These are phyloP conservation scores for Poteriospumella lacustris DNA, from an alignment of 108 stramenopile species.

Conservation along the genomic window DNA sequence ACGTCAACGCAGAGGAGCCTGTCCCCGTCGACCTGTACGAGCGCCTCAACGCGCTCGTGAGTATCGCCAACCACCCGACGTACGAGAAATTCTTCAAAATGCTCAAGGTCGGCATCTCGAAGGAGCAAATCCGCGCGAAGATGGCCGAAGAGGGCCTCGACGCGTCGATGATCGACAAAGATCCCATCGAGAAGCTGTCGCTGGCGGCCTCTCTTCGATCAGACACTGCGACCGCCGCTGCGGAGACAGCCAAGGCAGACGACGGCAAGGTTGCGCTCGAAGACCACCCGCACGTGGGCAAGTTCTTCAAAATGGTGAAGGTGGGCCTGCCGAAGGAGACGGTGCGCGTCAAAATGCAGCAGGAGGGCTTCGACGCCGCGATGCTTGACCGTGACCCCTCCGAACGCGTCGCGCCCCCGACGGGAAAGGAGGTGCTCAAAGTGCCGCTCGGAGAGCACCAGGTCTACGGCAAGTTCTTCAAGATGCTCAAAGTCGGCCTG, in stretches of 20 bases:
- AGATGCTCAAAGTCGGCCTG: conserved; percentile 33
- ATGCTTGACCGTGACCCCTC: conserved; percentile 12
- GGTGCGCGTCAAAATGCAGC: conserved; percentile 11
- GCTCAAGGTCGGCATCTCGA: conserved; percentile 74
- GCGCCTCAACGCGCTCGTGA: background rate
- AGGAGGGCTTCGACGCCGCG: conserved; percentile 19
- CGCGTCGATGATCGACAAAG: conserved; percentile 70
- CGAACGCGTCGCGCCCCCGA: background rate
- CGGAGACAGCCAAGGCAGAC: background rate
- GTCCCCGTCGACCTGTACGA: background rate
- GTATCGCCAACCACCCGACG: conserved; percentile 40
- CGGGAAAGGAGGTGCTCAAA: too few species aligned
- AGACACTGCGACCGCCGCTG: background rate
- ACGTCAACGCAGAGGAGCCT: background rate
- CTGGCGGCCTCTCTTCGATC: background rate
- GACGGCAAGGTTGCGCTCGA: conserved; percentile 14
- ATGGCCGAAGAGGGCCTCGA: conserved; percentile 73
- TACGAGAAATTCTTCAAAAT: conserved; percentile 72
- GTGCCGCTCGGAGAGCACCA: conserved; percentile 30
- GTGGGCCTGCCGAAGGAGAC: conserved; percentile 17
- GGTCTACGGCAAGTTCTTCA: conserved; percentile 36
- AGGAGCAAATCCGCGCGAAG: conserved; percentile 71
- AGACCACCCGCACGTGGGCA: conserved; percentile 43
- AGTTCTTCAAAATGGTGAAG: conserved; percentile 50
- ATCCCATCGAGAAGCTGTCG: conserved; percentile 44